Evolutionary conservation across 73 alveolate species (phyloP).

Genomic region (Stentor coeruleus): DNA sequence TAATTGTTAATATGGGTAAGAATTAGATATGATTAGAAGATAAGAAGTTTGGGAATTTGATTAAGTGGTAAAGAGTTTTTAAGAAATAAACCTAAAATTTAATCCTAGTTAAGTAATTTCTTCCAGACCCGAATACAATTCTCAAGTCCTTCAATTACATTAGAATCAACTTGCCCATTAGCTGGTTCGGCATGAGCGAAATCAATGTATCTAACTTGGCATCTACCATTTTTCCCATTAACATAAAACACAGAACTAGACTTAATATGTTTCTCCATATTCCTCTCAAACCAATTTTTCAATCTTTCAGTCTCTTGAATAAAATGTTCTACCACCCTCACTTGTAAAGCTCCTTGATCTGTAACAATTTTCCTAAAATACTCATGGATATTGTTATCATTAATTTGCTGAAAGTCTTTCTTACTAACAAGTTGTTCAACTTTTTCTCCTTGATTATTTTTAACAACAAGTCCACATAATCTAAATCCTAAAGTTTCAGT

Average conservation of each 20-base stretch:
- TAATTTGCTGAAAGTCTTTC: not conserved
- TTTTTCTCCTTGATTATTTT: not conserved
- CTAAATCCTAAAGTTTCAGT: slow-evolving; percentile 21
- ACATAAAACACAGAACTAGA: not conserved
- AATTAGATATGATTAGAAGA: not conserved
- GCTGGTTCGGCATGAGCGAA: slow-evolving; percentile 1
- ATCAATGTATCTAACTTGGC: not conserved
- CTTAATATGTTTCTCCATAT: not conserved
- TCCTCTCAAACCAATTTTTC: not conserved
- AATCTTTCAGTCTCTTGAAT: not conserved
- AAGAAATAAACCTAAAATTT: not conserved
- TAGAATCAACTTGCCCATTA: not conserved
- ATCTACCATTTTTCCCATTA: not conserved
- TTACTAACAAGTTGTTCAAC: not conserved
- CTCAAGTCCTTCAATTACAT: slow-evolving; percentile 10
- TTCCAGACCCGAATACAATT: too few relatives aligned
- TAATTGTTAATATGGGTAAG: not conserved
- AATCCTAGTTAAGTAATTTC: not conserved
- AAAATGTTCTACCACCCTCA: not conserved
- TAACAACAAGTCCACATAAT: slow-evolving; percentile 23
- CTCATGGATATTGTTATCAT: slow-evolving; percentile 12
- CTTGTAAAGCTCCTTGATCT: not conserved
- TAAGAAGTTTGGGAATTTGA: not conserved
- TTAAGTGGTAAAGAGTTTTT: too few relatives aligned
- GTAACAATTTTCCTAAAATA: not conserved